Base-by-base conservation (phyloP, 2,329 filamentous ascomycete species). In the Pyricularia sp. region DNA sequence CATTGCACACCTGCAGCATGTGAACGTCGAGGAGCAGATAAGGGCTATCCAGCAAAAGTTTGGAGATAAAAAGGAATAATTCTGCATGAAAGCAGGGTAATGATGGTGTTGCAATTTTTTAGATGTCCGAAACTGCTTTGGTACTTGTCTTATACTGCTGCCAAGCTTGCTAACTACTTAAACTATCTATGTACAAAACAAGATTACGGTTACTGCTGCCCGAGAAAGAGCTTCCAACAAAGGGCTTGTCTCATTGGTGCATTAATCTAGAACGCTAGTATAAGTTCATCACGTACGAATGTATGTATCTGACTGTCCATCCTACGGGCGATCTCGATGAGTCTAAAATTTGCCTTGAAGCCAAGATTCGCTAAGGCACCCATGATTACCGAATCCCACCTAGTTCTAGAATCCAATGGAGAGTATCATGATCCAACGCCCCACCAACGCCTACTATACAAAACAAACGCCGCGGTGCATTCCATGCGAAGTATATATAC, bases 21-120 rank as follows among this genome's bases (percentile, higher is more conserved):
- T 91, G 78, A 94, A 93, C 75, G 89, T 97, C 55, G 91, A 95
- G 76, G 93, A 96, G 77, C 93, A 97, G 80, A 92, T 97, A 71
- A 85, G 90, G 17, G 83, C 83, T 3, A 86, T 87, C 59, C 84
- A 87, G 70, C 82, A 86, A 72, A 85, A 82, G 72, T 87, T 86
- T 76, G 78, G 79, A 7, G 79, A 78, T 42, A 78, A 80, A 64
- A 80, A 78, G 70, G 73, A 66, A 33, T 70, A 65, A 42, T 31
- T n/a, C 23, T 58, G 42, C 17, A 7, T 50, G 20, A 50, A 2
- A n/a, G 42, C 33, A 36, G 33, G 33, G 33, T 36, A 36, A 36
- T 36, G 33, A 36, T 36, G 17, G 42, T 50, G 42, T 50, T 65
- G 20, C 33, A 12, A 11, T 36, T 36, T 36, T 36, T 36, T 14